Base-by-base conservation (phyloP, 2,329 filamentous ascomycete species). In the Thyridium curvatum region DNA sequence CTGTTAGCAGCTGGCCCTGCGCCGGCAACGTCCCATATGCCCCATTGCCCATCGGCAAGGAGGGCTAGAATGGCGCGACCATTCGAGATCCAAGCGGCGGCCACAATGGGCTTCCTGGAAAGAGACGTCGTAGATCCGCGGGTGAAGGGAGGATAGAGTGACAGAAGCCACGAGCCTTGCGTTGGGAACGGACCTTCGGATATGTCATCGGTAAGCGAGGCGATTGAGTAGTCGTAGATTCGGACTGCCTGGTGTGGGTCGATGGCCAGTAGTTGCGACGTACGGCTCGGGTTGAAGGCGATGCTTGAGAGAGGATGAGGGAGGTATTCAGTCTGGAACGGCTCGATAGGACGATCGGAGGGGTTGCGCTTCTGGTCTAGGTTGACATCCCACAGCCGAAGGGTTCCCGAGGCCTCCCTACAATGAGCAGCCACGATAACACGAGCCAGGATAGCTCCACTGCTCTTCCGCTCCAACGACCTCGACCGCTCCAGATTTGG, bases 21-120 rank as follows among this genome's bases (percentile, higher is more conserved):
- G 8, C 77, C 74, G 44, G 82, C 75, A 33, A 83, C 67, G 48
- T 83, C 79, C 79, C 79, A 83, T 28, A 83, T 73, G 12, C 77
- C 79, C 79, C 79, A 83, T 53, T 79, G 77, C 7, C 79, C 79
- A 47, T 83, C 79, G 1, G 73, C 72, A 4, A 82, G 61, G 3
- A 83, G 62, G 1, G 68, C 65, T 31, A 83, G 59, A 18, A 83
- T 62, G 5, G 79, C 78, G 34, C 72, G 68, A 9, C 79, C 79
- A 42, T 73, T 71, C 3, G 71, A 64, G 35, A 82, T 71, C 79
- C 79, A 83, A 5, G 71, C 68, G 1, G 79, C 75, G 35, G 77
- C 77, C 12, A 82, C 55, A n/a, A 83, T 69, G 0, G 71, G 71
- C 48, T 82, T 84, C 32, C 79, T 66, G 3, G 55, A 41, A 3